phyloP scores from a whole-genome alignment of 2,329 filamentous ascomycete species.

The Fusarium chaquense region DNA sequence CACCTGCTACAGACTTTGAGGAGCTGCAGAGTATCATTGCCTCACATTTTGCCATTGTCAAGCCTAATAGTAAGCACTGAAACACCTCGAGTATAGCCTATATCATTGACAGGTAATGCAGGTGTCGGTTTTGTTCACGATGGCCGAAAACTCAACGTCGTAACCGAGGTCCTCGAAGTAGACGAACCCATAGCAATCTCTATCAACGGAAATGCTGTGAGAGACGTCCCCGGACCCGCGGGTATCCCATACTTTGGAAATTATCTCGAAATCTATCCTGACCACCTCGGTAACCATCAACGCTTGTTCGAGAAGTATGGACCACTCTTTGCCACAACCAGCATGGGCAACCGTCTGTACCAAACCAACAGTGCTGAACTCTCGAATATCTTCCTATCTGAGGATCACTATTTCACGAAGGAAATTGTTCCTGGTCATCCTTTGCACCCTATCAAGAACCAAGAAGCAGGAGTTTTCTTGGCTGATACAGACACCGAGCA shows the following conservation, averaged over 20 bases:
- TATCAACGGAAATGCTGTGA: constrained; percentile 62
- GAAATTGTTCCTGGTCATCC: constrained; percentile 63
- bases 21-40: constrained; percentile 17
- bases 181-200: constrained; percentile 55
- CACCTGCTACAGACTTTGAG: background rate
- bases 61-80: constrained; percentile 51
- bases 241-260: constrained; percentile 63
- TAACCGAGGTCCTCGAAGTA: constrained; percentile 52
- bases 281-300: constrained; percentile 68
- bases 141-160: constrained; percentile 42
- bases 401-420: constrained; percentile 66
- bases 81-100: accelerated
- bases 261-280: constrained; percentile 67
- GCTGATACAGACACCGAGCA: constrained; percentile 64
- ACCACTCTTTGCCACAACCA: constrained; percentile 63
- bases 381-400: constrained; percentile 59
- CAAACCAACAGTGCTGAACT: constrained; percentile 63
- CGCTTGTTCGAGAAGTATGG: constrained; percentile 66
- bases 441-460: constrained; percentile 57
- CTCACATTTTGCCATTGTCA: constrained; percentile 55
- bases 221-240: constrained; percentile 62
- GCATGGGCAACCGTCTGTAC: constrained; percentile 62
- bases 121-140: constrained; percentile 54
- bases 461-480: constrained; percentile 58
- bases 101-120: constrained; percentile 23